phyloP scores from a whole-genome alignment of 257 asterid genomes.

The Petunia axillaris region DNA sequence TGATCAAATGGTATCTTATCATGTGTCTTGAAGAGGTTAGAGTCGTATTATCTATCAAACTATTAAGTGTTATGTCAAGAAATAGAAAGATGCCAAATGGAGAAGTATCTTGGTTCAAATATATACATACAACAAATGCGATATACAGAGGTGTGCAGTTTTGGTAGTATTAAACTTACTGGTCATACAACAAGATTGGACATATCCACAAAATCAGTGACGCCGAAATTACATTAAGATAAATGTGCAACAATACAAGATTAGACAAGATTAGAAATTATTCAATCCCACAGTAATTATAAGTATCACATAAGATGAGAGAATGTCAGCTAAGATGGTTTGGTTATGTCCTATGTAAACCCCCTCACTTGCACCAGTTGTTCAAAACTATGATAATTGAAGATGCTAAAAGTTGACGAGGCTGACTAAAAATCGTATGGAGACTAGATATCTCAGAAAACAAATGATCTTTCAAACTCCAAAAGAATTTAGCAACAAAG shows the following conservation, averaged over 20 bases:
- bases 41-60: neutral
- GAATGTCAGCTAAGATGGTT: neutral
- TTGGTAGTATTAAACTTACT: constrained; percentile 1
- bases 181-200: neutral
- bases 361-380: neutral
- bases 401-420: neutral
- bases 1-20: neutral
- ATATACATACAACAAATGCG: neutral
- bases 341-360: neutral
- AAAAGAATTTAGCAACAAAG: neutral
- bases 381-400: neutral
- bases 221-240: neutral
- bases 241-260: neutral
- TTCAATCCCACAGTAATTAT: neutral
- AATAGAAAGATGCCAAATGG: neutral
- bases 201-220: neutral
- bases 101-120: neutral
- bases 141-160: neutral
- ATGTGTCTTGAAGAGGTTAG: neutral
- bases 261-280: neutral
- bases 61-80: neutral
- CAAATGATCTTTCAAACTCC: neutral
- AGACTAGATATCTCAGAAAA: neutral
- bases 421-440: neutral
- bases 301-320: neutral